phyloP scores from a whole-genome alignment of 331 rosid genomes.

The Quercus tomentella region DNA sequence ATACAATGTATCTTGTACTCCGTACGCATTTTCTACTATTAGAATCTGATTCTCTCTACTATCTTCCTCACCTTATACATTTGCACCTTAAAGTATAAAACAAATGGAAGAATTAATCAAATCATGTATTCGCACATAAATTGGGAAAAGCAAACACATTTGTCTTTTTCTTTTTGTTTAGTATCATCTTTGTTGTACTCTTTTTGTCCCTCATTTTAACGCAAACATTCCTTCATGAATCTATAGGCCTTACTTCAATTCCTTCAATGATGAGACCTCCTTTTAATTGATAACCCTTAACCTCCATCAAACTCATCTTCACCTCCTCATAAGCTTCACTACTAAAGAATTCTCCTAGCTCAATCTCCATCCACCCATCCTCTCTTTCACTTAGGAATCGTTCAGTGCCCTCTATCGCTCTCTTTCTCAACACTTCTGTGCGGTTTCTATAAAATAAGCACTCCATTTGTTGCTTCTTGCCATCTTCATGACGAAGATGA shows the following conservation, averaged over 20 bases:
- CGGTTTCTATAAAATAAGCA: conserved; percentile 26
- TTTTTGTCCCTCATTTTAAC: background rate
- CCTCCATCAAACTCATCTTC: conserved; percentile 43
- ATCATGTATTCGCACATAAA: background rate
- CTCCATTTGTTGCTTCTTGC: conserved; percentile 29
- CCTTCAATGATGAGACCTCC: conserved; percentile 65
- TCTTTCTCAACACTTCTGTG: conserved; percentile 5
- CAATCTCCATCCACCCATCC: conserved; percentile 74
- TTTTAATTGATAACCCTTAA: conserved; percentile 46
- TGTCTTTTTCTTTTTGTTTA: background rate
- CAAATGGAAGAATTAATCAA: background rate
- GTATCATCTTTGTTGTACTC: background rate
- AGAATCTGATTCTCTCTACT: too few relatives aligned
- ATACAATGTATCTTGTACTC: too few relatives aligned
- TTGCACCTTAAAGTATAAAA: too few relatives aligned
- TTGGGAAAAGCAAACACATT: background rate
- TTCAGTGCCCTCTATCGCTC: background rate
- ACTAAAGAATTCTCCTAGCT: conserved; percentile 51
- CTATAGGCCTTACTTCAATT: conserved; percentile 51
- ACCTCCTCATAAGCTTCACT: conserved; percentile 39
- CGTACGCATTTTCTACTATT: too few relatives aligned
- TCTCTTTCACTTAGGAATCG: conserved; percentile 20
- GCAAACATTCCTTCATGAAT: background rate
- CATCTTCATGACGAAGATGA: conserved; percentile 19
- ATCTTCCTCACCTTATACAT: too few relatives aligned